Percentiles rank a stretch among this genome's conserved stretches.
Conservation (phyloP, 2,329 filamentous ascomycete species). For the Trichoderma gracile region DNA sequence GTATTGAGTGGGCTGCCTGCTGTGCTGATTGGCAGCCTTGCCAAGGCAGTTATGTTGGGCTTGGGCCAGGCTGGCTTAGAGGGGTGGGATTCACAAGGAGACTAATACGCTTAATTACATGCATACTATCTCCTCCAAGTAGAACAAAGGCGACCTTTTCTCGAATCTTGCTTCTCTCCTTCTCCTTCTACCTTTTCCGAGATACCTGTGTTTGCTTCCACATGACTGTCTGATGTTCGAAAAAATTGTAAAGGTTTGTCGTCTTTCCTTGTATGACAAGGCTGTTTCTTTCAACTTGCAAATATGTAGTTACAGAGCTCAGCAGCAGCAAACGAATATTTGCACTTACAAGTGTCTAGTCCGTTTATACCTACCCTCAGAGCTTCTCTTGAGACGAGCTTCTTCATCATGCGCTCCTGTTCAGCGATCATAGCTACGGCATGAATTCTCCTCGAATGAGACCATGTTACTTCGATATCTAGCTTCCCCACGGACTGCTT, state of each 20-base stretch:
- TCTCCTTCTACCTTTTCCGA: too few relatives aligned
- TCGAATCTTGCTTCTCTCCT: too few relatives aligned
- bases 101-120: background rate
- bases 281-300: too few relatives aligned
- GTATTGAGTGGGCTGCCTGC: conserved; percentile 9
- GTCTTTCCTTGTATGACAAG: too few relatives aligned
- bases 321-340: background rate
- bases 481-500: background rate
- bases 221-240: too few relatives aligned
- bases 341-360: background rate
- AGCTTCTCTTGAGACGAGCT: background rate
- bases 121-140: too few relatives aligned
- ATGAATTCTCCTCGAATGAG: background rate
- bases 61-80: conserved; percentile 6
- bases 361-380: background rate
- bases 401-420: background rate
- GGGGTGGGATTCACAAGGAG: background rate
- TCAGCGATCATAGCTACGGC: background rate
- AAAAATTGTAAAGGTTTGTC: too few relatives aligned
- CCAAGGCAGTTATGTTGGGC: conserved; percentile 4
- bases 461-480: conserved; percentile 1
- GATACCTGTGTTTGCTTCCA: too few relatives aligned
- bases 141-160: too few relatives aligned
- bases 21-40: conserved; percentile 17
- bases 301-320: too few relatives aligned